Conservation (phyloP, 2,329 filamentous ascomycete species). For the Diplocarpon rosae region DNA sequence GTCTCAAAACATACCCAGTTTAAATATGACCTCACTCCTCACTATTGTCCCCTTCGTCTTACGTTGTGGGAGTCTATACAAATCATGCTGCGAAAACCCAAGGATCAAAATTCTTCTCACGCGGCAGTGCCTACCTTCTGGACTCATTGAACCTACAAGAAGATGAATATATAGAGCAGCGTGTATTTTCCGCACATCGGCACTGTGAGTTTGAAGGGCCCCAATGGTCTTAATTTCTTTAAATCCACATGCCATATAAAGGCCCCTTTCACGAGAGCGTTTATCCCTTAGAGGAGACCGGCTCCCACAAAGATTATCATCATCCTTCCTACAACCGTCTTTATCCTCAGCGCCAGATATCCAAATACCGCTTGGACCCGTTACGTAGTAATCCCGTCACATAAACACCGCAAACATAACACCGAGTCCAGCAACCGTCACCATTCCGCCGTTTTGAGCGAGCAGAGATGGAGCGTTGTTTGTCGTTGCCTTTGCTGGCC, state of each 20-base stretch:
- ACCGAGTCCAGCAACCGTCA: conserved; percentile 23
- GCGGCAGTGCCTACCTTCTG: too few species aligned
- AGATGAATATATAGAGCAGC: too few species aligned
- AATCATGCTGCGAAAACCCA: too few species aligned
- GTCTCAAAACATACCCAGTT: too few species aligned
- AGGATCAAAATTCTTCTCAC: too few species aligned
- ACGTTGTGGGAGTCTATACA: too few species aligned
- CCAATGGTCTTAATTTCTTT: background rate
- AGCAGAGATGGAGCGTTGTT: conserved; percentile 16
- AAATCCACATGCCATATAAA: background rate
- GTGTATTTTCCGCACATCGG: too few species aligned
- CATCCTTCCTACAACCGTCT: background rate
- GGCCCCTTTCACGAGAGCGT: background rate
- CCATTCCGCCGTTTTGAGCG: conserved; percentile 21
- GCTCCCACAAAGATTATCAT: background rate
- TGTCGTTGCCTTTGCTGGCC: conserved; percentile 10
- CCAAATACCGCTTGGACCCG: background rate
- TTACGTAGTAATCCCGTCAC: conserved; percentile 7
- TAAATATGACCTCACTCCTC: too few species aligned
- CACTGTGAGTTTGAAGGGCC: too few species aligned
- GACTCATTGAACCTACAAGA: too few species aligned
- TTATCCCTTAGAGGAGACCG: background rate
- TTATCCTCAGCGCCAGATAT: background rate
- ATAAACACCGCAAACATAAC: conserved; percentile 26
- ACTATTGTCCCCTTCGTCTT: too few species aligned